Evolutionary conservation across 495 filamentous ascomycete genomes (phyloP).

Genomic region (Daldinia decipiens): DNA sequence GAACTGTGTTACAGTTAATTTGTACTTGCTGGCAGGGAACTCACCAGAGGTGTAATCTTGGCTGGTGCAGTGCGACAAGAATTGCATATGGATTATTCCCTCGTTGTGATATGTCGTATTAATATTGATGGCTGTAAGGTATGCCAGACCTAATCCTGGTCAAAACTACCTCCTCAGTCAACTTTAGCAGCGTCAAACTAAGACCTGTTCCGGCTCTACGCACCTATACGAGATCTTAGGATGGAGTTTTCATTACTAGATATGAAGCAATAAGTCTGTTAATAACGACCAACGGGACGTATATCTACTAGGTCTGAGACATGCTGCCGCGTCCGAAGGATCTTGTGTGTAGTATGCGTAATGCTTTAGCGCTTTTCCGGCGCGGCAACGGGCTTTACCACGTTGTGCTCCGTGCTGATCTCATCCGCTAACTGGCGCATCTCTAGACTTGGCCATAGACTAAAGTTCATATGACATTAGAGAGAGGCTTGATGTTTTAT

Average conservation of each 20-base stretch:
- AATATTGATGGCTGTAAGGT: neutral
- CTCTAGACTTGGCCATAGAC: constrained; percentile 1
- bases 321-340: constrained; percentile 15
- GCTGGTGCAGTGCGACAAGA: constrained; percentile 5
- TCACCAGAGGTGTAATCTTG: constrained; percentile 19
- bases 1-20: constrained; percentile 14
- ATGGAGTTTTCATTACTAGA: constrained; percentile 6
- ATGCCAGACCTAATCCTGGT: constrained; percentile 4
- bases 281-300: neutral
- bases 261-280: constrained; percentile 14
- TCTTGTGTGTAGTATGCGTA: constrained; percentile 8
- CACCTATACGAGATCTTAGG: constrained; percentile 16
- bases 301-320: constrained; percentile 18
- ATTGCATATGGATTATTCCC: constrained; percentile 10
- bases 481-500: constrained; percentile 20
- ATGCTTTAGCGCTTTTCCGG: constrained; percentile 8
- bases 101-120: constrained; percentile 33
- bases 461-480: constrained; percentile 34
- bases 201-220: constrained; percentile 23
- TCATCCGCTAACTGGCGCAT: constrained; percentile 1
- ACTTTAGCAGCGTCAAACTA: constrained; percentile 26
- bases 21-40: constrained; percentile 9
- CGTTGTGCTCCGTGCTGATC: neutral
- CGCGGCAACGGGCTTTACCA: constrained; percentile 9
- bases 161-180: neutral